Percentiles rank a stretch among this genome's conserved stretches.
phyloP scores from a whole-genome alignment of 352 stramenopile species.

The Globisporangium ultimum region DNA sequence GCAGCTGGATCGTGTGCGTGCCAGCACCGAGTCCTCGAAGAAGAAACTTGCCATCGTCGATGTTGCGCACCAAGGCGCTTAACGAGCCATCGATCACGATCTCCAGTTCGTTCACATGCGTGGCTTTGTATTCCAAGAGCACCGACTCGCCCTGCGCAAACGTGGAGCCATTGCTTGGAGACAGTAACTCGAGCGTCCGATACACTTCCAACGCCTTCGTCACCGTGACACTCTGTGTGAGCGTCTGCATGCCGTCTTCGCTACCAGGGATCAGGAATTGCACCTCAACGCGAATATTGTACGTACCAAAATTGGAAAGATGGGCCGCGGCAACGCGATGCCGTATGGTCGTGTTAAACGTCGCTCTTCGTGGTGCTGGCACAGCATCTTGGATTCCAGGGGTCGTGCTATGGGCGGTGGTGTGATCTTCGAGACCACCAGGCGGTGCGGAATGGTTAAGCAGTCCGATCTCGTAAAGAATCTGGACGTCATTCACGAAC shows the following conservation, averaged over 20 bases:
- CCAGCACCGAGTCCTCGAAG: slow-evolving; percentile 33
- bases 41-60: slow-evolving; percentile 38
- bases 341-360: slow-evolving; percentile 16
- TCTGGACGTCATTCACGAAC: slow-evolving; percentile 27
- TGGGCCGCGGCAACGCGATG: slow-evolving; percentile 16
- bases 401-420: too few relatives aligned
- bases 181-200: slow-evolving; percentile 19
- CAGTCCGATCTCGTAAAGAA: slow-evolving; percentile 37
- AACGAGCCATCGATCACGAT: slow-evolving; percentile 26
- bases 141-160: slow-evolving; percentile 20
- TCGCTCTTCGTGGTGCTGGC: neutral
- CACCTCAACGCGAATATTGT: slow-evolving; percentile 36
- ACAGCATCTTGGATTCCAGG: neutral
- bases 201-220: slow-evolving; percentile 13
- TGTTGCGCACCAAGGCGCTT: slow-evolving; percentile 25
- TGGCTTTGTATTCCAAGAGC: slow-evolving; percentile 34
- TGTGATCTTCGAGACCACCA: neutral
- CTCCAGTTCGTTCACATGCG: slow-evolving; percentile 30
- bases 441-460: slow-evolving; percentile 13
- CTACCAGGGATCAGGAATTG: slow-evolving; percentile 31
- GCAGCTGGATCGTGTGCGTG: slow-evolving; percentile 24
- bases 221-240: slow-evolving; percentile 23
- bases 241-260: slow-evolving; percentile 25
- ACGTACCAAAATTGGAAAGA: slow-evolving; percentile 3
- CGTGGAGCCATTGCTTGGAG: slow-evolving; percentile 21